Percentiles rank a stretch among this genome's conserved stretches.
These are phyloP conservation scores for Penicillium glabrum DNA, from an alignment of 2,329 filamentous ascomycete genomes.

Conservation along the genomic window DNA sequence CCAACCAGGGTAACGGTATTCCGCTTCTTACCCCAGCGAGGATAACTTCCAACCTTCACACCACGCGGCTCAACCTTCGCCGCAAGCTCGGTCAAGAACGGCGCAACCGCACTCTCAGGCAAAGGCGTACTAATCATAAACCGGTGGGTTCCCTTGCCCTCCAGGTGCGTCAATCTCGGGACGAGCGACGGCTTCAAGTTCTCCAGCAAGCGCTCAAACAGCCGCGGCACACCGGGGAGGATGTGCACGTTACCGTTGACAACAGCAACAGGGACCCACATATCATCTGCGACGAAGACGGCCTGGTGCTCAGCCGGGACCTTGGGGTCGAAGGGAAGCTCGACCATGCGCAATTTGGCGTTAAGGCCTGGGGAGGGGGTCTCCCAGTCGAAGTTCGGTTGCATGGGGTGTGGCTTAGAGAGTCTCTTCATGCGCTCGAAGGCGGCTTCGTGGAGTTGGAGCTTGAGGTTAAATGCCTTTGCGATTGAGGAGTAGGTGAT, in stretches of 20 bases:
- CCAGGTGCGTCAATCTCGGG: constrained; percentile 72
- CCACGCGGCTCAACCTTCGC: constrained; percentile 70
- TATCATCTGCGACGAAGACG: constrained; percentile 73
- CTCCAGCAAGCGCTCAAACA: constrained; percentile 79
- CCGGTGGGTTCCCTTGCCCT: constrained; percentile 76
- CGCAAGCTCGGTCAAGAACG: constrained; percentile 78
- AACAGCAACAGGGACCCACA: constrained; percentile 88
- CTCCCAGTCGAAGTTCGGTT: constrained; percentile 81
- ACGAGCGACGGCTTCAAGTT: constrained; percentile 70
- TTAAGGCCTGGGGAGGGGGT: constrained; percentile 72
- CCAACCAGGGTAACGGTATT: constrained; percentile 90
- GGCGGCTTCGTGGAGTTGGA: constrained; percentile 75
- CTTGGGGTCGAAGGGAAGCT: constrained; percentile 73
- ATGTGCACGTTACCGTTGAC: constrained; percentile 95
- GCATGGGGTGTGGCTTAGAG: constrained; percentile 69
- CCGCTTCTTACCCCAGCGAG: constrained; percentile 79
- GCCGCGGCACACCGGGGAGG: constrained; percentile 79
- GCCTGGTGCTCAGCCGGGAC: constrained; percentile 69
- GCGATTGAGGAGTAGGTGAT: constrained; percentile 96
- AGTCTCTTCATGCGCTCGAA: constrained; percentile 81
- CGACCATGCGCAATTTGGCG: constrained; percentile 87
- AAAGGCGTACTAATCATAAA: constrained; percentile 85
- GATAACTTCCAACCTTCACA: constrained; percentile 94
- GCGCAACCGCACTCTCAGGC: constrained; percentile 80
- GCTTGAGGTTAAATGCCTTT: constrained; percentile 75